Conservation (phyloP, 768 basidiomycete species). For the Calocera viscosa region DNA sequence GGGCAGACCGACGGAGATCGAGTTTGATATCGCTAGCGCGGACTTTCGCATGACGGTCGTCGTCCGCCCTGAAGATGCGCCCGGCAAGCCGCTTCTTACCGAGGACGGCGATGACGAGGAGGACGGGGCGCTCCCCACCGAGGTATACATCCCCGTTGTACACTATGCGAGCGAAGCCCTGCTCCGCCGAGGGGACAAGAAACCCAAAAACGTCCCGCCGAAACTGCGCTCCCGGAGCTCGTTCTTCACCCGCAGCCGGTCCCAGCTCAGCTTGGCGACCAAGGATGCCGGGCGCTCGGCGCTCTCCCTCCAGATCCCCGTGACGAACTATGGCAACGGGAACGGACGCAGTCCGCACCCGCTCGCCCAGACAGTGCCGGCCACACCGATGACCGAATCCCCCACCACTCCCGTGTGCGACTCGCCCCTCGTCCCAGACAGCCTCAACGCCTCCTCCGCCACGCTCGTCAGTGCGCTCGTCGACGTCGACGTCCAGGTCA, state of each 20-base stretch:
- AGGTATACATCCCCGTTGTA: constrained; percentile 80
- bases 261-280: background rate
- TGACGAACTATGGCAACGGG: background rate
- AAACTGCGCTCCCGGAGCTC: too few species aligned
- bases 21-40: constrained; percentile 64
- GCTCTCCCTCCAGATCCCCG: background rate
- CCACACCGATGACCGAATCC: background rate
- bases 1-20: constrained; percentile 50
- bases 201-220: background rate
- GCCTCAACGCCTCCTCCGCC: background rate
- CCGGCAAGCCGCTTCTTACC: constrained; percentile 15
- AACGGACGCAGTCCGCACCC: background rate
- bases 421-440: background rate
- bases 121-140: constrained; percentile 49
- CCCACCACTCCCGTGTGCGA: background rate
- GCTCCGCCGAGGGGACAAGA: background rate
- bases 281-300: background rate
- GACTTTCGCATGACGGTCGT: constrained; percentile 55
- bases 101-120: constrained; percentile 10
- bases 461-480: constrained; percentile 20
- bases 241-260: background rate
- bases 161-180: constrained; percentile 54
- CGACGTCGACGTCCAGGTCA: constrained; percentile 34
- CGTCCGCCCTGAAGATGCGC: constrained; percentile 48
- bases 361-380: background rate